Evolutionary conservation across 768 basidiomycete genomes (phyloP), one percentile per base, ranked within the genome.

Genomic region (Lactarius hengduanensis): DNA sequence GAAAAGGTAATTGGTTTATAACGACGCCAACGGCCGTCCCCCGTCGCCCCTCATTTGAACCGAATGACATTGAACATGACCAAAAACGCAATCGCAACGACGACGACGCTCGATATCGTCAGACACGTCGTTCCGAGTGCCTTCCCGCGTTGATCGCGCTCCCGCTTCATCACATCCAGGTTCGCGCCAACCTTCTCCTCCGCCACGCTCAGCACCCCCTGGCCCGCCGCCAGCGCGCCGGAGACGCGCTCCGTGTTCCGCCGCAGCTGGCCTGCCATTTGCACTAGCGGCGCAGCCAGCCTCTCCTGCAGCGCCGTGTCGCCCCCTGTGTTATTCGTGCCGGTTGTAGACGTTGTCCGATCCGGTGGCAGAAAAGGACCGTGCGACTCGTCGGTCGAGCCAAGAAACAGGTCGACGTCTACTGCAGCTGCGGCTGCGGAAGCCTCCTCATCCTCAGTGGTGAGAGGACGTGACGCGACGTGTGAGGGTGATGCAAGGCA

Each of bases 211-310:
- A 32, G 32, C 32, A 32, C 32, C 0, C 32, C 90, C 91, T 0
- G 32, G 6, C 0, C 58, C 97, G 85, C 8, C 32, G 73, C 76
- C 71, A 80, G 78, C 4, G 79, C 9, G 72, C 74, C 3, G 72
- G 68, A 1, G 32, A 7, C 0, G 32, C 0, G 32, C 32, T 7
- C 32, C 6, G 32, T 0, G 32, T 32, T 74, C 64, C 75, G 65
- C 66, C 28, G 67, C 59, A 98, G 79, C 13, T 94, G 93, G 11
- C 86, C 80, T 0, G 94, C 93, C 96, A 98, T 97, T 63, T 85
- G 76, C 1, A 86, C 87, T 32, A 96, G 84, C 72, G 92, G 89
- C 9, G 80, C 80, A 0, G 91, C 83, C 57, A 96, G 84, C 28
- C 91, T 85, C 59, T 92, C 84, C 30, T 96, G 94, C 2, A 90